Evolutionary conservation across 768 basidiomycete genomes (phyloP).

Genomic region (Strobilomyces echinocephalus): DNA sequence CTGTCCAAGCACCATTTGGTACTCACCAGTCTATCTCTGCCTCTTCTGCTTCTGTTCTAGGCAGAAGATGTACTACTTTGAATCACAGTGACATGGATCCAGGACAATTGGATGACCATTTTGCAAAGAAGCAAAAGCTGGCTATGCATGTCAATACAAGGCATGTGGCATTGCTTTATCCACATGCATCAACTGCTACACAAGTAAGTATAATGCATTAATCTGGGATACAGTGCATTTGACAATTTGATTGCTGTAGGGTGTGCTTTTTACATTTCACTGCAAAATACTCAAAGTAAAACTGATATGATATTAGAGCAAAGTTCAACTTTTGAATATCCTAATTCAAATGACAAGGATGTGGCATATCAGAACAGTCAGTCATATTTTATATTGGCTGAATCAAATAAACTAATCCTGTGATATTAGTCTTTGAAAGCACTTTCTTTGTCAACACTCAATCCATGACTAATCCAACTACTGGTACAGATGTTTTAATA

Average conservation of each 20-base stretch:
- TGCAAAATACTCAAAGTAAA: not conserved
- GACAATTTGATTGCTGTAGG: not conserved
- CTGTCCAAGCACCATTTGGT: not conserved
- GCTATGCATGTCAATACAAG: constrained; percentile 20
- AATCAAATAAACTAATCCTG: rapidly evolving
- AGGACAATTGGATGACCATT: not conserved
- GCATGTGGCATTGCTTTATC: constrained; percentile 3
- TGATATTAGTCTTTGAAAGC: not conserved
- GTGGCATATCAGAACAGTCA: not conserved
- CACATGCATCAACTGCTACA: not conserved
- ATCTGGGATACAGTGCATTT: not conserved
- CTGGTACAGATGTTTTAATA: not conserved
- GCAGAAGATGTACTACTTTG: not conserved
- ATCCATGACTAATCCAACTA: rapidly evolving
- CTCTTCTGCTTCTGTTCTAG: not conserved
- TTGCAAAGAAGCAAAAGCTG: constrained; percentile 3
- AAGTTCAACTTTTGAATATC: not conserved
- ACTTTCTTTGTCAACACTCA: too few relatives aligned
- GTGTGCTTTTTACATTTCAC: not conserved
- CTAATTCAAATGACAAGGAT: not conserved
- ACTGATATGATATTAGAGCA: not conserved
- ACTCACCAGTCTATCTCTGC: not conserved
- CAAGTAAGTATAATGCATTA: constrained; percentile 9
- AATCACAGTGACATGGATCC: not conserved
- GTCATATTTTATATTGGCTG: not conserved